Evolutionary conservation across 768 basidiomycete species (phyloP).

Genomic region (Suillus clintonianus): DNA sequence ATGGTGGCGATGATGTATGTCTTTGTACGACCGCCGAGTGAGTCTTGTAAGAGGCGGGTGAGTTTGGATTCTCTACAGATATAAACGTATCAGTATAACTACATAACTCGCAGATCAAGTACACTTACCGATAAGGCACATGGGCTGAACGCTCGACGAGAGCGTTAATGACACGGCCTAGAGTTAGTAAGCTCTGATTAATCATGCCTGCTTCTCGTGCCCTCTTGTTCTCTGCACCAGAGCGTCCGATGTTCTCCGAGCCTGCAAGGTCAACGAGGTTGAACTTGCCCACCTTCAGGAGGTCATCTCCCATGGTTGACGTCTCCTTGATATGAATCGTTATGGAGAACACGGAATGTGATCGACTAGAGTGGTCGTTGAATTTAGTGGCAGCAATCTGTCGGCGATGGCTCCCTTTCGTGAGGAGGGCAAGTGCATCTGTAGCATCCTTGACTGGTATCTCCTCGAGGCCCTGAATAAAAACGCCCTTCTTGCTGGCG

Average conservation of each 20-base stretch:
- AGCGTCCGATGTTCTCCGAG: slow-evolving; percentile 95
- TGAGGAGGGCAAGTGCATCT: slow-evolving; percentile 81
- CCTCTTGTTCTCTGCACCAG: slow-evolving; percentile 92
- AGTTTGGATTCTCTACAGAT: slow-evolving; percentile 86
- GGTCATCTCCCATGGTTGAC: slow-evolving; percentile 76
- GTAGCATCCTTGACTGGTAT: slow-evolving; percentile 77
- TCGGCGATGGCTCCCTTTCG: slow-evolving; percentile 86
- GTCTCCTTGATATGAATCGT: slow-evolving; percentile 91
- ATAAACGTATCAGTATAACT: not conserved
- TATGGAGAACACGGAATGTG: slow-evolving; percentile 97
- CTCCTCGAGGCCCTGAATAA: slow-evolving; percentile 96
- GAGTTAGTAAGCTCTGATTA: slow-evolving; percentile 94
- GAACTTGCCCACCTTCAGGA: slow-evolving; percentile 91
- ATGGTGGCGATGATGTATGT: slow-evolving; percentile 98
- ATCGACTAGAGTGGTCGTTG: slow-evolving; percentile 96
- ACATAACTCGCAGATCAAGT: not conserved
- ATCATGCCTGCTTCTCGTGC: slow-evolving; percentile 99
- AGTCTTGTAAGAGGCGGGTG: slow-evolving; percentile 96
- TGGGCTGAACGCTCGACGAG: slow-evolving; percentile 91
- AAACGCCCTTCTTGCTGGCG: slow-evolving; percentile 79
- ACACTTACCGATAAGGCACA: slow-evolving; percentile 84
- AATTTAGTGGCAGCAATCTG: slow-evolving; percentile 97
- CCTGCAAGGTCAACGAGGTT: slow-evolving; percentile 98
- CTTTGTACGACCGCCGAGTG: slow-evolving; percentile 95
- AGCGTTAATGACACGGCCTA: slow-evolving; percentile 95